These are phyloP conservation scores for Rhododendron henanense DNA, from an alignment of 148 eudicot species.

Conservation along the genomic window DNA sequence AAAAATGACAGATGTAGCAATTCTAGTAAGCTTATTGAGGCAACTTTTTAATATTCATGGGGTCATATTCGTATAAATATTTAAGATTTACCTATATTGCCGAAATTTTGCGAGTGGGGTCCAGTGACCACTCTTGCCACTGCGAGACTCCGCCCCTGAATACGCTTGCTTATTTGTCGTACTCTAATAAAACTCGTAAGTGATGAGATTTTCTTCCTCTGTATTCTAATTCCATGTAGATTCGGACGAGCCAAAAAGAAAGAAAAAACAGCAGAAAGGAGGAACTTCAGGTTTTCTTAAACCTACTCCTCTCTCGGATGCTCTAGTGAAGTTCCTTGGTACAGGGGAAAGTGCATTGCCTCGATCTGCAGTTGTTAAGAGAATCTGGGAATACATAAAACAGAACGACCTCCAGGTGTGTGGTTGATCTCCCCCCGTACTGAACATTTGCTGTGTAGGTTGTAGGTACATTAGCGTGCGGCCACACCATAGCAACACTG, in stretches of 20 bases:
- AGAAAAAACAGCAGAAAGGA: conserved; percentile 57
- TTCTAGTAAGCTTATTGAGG: background rate
- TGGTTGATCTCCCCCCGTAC: background rate
- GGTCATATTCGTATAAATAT: background rate
- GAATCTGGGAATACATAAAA: conserved; percentile 85
- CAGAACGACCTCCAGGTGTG: conserved; percentile 74
- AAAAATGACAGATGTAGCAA: background rate
- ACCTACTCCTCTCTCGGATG: conserved; percentile 72
- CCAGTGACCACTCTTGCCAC: background rate
- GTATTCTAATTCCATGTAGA: conserved; percentile 27
- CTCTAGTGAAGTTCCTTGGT: conserved; percentile 73
- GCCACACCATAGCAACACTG: background rate
- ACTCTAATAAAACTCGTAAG: background rate
- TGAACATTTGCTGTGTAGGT: background rate
- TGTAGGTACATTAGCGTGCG: background rate
- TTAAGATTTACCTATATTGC: background rate
- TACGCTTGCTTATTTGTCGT: background rate
- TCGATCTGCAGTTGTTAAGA: conserved; percentile 69
- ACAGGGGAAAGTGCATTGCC: conserved; percentile 79
- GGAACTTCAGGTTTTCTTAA: conserved; percentile 58
- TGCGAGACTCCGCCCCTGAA: background rate
- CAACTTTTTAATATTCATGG: background rate
- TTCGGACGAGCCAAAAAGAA: conserved; percentile 42
- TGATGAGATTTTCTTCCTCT: background rate
- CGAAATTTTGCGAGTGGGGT: background rate